Conservation (phyloP, 345 rosid species). For the Murraya koenigii region DNA sequence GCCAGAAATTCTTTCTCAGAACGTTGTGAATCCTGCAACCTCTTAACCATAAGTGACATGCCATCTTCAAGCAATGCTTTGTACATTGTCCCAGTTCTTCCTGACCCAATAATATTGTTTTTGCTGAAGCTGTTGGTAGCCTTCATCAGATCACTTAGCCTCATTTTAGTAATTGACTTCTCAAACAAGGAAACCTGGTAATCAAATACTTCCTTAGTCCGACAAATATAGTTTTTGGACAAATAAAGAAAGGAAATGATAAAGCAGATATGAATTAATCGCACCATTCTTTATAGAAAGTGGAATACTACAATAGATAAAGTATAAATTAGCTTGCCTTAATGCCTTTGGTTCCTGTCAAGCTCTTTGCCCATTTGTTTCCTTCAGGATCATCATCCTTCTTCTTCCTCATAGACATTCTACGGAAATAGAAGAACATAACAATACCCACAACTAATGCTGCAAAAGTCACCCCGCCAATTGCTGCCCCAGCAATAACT, state of each 20-base stretch:
- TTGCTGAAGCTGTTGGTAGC: constrained; percentile 83
- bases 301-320: not conserved
- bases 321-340: constrained; percentile 50
- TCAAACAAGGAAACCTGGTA: constrained; percentile 86
- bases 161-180: constrained; percentile 75
- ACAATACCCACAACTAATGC: constrained; percentile 52
- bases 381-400: constrained; percentile 91
- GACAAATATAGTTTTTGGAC: constrained; percentile 1
- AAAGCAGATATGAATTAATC: not conserved
- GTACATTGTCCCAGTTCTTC: constrained; percentile 86
- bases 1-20: constrained; percentile 75
- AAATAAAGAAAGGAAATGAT: constrained; percentile 9
- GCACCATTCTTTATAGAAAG: constrained; percentile 10
- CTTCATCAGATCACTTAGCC: constrained; percentile 79
- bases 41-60: constrained; percentile 74
- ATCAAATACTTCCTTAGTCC: constrained; percentile 17
- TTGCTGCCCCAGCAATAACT: constrained; percentile 59
- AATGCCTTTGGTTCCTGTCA: constrained; percentile 58
- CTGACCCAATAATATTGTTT: constrained; percentile 68
- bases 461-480: constrained; percentile 62
- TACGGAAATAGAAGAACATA: constrained; percentile 58
- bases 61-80: constrained; percentile 78
- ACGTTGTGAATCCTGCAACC: constrained; percentile 85
- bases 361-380: constrained; percentile 81
- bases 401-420: constrained; percentile 48